Evolutionary conservation across 192 early-diverging fungal species (phyloP).

Genomic region (Spizellomyces sp.): DNA sequence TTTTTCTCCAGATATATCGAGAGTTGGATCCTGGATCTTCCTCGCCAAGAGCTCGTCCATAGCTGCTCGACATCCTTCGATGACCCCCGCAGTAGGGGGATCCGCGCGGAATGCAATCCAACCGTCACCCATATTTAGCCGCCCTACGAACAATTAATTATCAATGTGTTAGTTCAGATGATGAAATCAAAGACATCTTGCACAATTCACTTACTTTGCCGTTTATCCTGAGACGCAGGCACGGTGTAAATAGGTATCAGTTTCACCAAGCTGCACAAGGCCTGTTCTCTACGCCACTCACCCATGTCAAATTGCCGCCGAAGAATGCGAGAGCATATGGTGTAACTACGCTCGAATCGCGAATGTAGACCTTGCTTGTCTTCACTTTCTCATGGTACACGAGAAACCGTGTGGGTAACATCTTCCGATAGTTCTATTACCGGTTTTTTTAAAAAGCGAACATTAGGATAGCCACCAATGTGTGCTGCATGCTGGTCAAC

Average conservation of each 20-base stretch:
- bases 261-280: too few species aligned
- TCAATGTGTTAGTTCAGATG: neutral
- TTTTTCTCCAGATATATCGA: neutral
- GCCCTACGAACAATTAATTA: neutral
- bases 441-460: neutral
- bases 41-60: slow-evolving; percentile 73
- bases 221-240: too few species aligned
- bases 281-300: neutral
- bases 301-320: slow-evolving; percentile 40
- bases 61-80: slow-evolving; percentile 53
- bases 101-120: slow-evolving; percentile 41
- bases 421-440: slow-evolving; percentile 32
- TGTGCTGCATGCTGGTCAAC: neutral
- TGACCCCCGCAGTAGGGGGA: slow-evolving; percentile 24
- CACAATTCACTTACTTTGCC: neutral
- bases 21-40: slow-evolving; percentile 73
- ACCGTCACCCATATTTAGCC: slow-evolving; percentile 40
- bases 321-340: slow-evolving; percentile 46
- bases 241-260: too few species aligned
- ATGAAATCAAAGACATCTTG: neutral
- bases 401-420: slow-evolving; percentile 31
- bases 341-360: slow-evolving; percentile 40
- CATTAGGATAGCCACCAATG: neutral
- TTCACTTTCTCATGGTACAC: slow-evolving; percentile 49
- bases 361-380: slow-evolving; percentile 48